Conservation (phyloP, 2,329 filamentous ascomycete genomes). For the Epichloe hybrida region DNA sequence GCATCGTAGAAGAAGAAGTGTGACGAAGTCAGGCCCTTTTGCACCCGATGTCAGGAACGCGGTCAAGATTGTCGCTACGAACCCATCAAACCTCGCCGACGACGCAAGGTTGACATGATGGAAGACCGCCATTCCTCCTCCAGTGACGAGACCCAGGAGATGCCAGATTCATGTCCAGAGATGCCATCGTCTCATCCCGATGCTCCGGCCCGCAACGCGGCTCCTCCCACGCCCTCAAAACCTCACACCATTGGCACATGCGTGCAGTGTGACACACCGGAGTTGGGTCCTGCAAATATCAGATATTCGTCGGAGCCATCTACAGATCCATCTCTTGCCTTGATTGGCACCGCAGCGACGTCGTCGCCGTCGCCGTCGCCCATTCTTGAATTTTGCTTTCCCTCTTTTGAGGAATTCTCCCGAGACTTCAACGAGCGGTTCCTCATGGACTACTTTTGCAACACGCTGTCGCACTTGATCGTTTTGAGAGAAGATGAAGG, state of each 20-base stretch:
- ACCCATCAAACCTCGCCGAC: constrained; percentile 27
- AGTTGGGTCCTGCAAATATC: background rate
- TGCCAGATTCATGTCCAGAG: background rate
- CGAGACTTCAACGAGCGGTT: constrained; percentile 38
- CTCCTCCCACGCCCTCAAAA: constrained; percentile 2
- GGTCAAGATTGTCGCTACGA: constrained; percentile 37
- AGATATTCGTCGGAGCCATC: constrained; percentile 5
- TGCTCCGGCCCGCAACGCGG: constrained; percentile 1
- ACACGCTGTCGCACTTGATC: constrained; percentile 50
- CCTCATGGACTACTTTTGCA: constrained; percentile 49
- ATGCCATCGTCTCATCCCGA: background rate
- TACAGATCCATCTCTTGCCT: constrained; percentile 13
- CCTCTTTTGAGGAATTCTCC: constrained; percentile 44
- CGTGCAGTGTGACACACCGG: constrained; percentile 9
- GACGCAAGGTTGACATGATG: constrained; percentile 19
- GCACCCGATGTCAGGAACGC: constrained; percentile 36
- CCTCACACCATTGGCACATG: constrained; percentile 5
- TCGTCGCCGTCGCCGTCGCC: constrained; percentile 13
- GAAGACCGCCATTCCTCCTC: background rate
- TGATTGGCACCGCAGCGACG: constrained; percentile 10
- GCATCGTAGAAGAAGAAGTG: constrained; percentile 42
- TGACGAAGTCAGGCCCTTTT: constrained; percentile 37
- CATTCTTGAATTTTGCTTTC: constrained; percentile 36
- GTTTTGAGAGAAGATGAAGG: constrained; percentile 49
- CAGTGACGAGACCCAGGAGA: background rate